Evolutionary conservation across 441 rosid species (phyloP).

Genomic region (Pelargonium exstipulatum): DNA sequence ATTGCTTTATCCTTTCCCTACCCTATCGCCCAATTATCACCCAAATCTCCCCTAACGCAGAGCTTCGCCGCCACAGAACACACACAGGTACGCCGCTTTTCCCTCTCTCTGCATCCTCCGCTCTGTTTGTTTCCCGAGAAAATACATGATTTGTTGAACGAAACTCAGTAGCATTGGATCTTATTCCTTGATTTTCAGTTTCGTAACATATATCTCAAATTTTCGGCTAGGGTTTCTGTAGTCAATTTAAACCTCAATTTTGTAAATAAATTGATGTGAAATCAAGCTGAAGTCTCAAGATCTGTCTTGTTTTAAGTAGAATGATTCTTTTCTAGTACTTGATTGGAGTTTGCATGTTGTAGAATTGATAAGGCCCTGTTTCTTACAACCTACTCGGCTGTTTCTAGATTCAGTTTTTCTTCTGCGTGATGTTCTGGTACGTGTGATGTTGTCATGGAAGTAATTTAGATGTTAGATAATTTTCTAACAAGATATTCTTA

Average conservation of each 20-base stretch:
- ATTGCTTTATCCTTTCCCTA: constrained; percentile 5
- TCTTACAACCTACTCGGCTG: no score
- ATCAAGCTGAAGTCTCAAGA: neutral
- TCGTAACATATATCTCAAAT: neutral
- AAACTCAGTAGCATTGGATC: neutral
- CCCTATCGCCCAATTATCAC: constrained; percentile 6
- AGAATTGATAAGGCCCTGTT: no score
- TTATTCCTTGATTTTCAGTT: neutral
- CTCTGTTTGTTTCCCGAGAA: constrained; percentile 10
- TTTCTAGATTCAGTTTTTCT: neutral
- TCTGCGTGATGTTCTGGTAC: neutral
- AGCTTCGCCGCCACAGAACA: constrained; percentile 9
- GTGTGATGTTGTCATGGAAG: neutral
- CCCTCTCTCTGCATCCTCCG: neutral
- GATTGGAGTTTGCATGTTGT: neutral
- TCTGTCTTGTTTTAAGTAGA: neutral
- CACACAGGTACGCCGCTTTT: neutral
- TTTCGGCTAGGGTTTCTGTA: constrained; percentile 6
- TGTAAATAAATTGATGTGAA: neutral
- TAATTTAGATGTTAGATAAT: no score
- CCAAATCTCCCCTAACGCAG: constrained; percentile 9
- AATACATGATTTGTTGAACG: neutral
- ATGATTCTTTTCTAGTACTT: neutral
- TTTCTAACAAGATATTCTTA: no score
- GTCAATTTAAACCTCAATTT: neutral